These are phyloP conservation scores for Exophiala calicioides DNA, from an alignment of 2,329 filamentous ascomycete genomes.

Conservation along the genomic window DNA sequence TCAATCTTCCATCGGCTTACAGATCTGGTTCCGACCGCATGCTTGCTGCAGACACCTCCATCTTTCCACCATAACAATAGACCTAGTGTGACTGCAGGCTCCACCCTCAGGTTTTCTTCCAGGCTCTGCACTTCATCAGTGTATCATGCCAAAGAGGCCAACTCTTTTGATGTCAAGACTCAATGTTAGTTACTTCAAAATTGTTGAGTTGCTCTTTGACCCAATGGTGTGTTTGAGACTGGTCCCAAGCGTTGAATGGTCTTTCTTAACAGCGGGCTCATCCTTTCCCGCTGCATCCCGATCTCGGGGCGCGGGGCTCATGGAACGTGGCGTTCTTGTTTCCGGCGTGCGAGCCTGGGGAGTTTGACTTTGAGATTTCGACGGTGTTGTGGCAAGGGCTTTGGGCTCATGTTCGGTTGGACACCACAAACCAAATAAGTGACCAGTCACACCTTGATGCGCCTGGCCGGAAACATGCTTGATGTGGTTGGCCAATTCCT, in stretches of 20 bases:
- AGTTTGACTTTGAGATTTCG: constrained; percentile 14
- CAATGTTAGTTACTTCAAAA: no score
- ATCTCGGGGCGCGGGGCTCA: constrained; percentile 9
- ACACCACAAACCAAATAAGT: constrained; percentile 23
- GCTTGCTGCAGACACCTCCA: no score
- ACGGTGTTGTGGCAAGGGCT: constrained; percentile 2
- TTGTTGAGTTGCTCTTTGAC: no score
- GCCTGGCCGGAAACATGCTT: constrained; percentile 27
- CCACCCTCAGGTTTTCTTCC: no score
- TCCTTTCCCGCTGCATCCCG: not conserved
- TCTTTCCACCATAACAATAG: no score
- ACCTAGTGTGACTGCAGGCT: no score
- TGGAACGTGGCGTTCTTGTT: constrained; percentile 18
- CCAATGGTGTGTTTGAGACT: no score
- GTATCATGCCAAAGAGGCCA: no score
- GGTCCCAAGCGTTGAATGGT: not conserved
- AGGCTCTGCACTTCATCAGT: no score
- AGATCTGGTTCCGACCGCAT: no score
- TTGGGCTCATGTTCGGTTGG: constrained; percentile 19
- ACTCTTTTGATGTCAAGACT: no score
- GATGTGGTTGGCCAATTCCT: constrained; percentile 56
- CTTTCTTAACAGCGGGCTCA: not conserved
- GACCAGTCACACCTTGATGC: constrained; percentile 20
- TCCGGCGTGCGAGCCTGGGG: constrained; percentile 17
- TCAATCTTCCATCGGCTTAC: no score